Base-by-base conservation (phyloP, 768 basidiomycete genomes). In the Paxillus ammoniavirescens region DNA sequence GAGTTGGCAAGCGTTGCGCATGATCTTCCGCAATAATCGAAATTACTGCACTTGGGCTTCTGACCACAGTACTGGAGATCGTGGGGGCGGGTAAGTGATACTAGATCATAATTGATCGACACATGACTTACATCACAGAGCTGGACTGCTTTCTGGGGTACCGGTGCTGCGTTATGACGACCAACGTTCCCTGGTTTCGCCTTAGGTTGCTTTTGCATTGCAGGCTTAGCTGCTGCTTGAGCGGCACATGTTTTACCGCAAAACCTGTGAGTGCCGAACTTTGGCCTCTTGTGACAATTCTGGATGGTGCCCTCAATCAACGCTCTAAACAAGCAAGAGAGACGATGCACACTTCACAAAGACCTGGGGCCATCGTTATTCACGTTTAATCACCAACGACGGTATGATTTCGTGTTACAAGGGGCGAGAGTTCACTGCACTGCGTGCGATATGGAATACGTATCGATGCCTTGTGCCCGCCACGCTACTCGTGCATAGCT, bases 21-120 rank as follows among this genome's bases (percentile, higher is more conserved):
- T 38, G 77, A 79, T 75, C 83, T 85, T 42, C 83, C 79, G 54
- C 86, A 87, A 64, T 76, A 86, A 49, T 84, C 79, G 61, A 80
- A 82, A 58, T 73, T 74, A 52, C 73, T 77, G 70, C 77, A 82
- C 67, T 83, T 87, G 10, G 82, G 81, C 57, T 81, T 84, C 69
- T 80, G 78, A 58, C 82, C 78, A 65, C 86, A 87, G 35, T 68
- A 35, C 69, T 70, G 43, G 23, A 57, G 60, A 64, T 66, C 63
- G 65, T 49, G 47, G 37, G 2, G 37, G 17, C 54, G 53, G 49
- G 57, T 66, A 52, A 60, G 50, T 44, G 49, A 26, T n/a, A 21
- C 17, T 35, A 41, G 61, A 66, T 70, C 66, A 53, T 50, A 53
- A 66, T 64, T 62, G 65, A 64, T 70, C 61, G 59, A 52, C 59